Percentiles rank a stretch among this genome's conserved stretches.
phyloP scores from a whole-genome alignment of 2,329 filamentous ascomycete genomes.

The Juglanconis sp. region DNA sequence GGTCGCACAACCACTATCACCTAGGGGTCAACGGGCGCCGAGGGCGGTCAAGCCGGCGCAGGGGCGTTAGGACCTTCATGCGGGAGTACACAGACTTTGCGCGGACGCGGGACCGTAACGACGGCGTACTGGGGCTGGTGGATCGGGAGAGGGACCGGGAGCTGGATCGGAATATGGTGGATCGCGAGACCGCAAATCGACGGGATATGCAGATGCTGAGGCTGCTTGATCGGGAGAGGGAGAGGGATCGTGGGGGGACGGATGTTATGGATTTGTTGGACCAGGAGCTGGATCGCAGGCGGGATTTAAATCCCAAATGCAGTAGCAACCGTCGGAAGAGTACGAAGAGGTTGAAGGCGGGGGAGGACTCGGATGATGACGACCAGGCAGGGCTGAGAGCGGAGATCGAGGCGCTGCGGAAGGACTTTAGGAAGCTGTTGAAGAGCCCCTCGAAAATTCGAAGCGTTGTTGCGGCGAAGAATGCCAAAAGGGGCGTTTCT shows the following conservation, averaged over 20 bases:
- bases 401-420: conserved; percentile 2
- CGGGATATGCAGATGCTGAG: conserved; percentile 2
- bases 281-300: not conserved
- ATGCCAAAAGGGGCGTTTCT: not conserved
- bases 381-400: not conserved
- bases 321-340: not conserved
- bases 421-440: not conserved
- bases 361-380: not conserved
- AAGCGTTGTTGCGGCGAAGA: not conserved
- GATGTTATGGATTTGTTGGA: not conserved
- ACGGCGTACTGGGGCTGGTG: not conserved
- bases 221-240: conserved; percentile 7
- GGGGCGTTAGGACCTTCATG: not conserved
- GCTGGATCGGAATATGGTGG: not conserved
- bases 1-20: conserved; percentile 7
- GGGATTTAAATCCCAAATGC: not conserved
- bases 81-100: not conserved
- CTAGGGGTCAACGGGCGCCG: not conserved
- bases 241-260: not conserved
- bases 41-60: not conserved
- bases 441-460: not conserved
- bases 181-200: not conserved
- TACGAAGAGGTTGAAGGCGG: not conserved
- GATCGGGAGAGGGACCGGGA: conserved; percentile 5
- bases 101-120: not conserved